Conservation (phyloP, 768 basidiomycete genomes). For the Calocera viscosa region DNA sequence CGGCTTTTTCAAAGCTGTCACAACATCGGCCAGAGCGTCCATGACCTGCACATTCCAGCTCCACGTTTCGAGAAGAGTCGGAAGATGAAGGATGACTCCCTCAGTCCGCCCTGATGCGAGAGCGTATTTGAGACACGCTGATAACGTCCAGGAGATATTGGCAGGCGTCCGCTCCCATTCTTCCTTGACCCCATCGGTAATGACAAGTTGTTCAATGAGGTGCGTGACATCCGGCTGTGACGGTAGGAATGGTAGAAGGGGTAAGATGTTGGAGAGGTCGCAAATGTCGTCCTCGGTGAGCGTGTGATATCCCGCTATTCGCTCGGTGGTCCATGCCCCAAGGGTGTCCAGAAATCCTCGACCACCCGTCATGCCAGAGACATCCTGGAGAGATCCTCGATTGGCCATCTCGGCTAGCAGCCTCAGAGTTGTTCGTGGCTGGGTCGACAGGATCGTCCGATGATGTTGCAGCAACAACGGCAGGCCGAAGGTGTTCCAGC, state of each 20-base stretch:
- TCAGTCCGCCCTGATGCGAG: constrained; percentile 35
- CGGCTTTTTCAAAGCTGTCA: constrained; percentile 33
- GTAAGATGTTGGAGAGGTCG: constrained; percentile 11
- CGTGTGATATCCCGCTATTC: background rate
- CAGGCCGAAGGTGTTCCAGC: background rate
- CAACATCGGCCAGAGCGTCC: constrained; percentile 40
- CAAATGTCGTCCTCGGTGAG: background rate
- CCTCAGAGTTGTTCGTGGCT: background rate
- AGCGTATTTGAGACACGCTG: constrained; percentile 46
- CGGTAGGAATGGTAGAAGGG: constrained; percentile 11
- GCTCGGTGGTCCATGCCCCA: background rate
- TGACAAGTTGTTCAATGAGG: background rate
- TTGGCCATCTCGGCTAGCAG: background rate
- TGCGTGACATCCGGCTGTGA: constrained; percentile 1
- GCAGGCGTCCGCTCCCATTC: constrained; percentile 10
- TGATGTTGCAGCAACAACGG: background rate
- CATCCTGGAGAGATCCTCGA: background rate
- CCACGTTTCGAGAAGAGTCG: constrained; percentile 39
- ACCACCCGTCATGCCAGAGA: background rate
- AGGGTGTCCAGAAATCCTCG: background rate
- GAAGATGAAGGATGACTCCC: constrained; percentile 41
- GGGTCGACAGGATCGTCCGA: background rate
- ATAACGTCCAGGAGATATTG: constrained; percentile 40
- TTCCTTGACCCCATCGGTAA: background rate
- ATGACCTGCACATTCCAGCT: constrained; percentile 45